Percentiles rank a stretch among this genome's conserved stretches.
Evolutionary conservation across 805 yeast species (phyloP).

Genomic region (Kregervanrija fluxuum): DNA sequence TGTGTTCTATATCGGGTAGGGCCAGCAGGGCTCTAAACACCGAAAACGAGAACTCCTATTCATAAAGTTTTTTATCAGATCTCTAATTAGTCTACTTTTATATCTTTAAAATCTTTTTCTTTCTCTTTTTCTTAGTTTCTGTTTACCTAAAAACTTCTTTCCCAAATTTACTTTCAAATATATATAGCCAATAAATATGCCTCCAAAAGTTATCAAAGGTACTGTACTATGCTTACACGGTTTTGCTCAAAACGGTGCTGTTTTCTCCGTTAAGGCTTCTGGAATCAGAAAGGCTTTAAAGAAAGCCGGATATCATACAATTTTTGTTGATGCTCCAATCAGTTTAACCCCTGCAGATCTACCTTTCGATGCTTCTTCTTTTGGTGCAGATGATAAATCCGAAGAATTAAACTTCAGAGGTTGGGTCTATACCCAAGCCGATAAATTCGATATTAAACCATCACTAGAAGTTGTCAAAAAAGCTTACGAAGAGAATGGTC

Average conservation of each 20-base stretch:
- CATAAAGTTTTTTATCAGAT: too few species aligned
- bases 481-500: conserved; percentile 55
- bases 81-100: too few species aligned
- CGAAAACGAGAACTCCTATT: too few species aligned
- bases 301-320: conserved; percentile 56
- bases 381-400: conserved; percentile 38
- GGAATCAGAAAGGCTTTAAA: conserved; percentile 76
- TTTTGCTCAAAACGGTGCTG: conserved; percentile 74
- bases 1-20: too few species aligned
- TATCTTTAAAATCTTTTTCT: background rate
- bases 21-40: too few species aligned
- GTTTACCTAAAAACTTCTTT: conserved; percentile 1
- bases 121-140: background rate
- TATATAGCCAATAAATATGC: conserved; percentile 8
- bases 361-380: conserved; percentile 51
- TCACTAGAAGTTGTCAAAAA: conserved; percentile 44
- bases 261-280: conserved; percentile 82
- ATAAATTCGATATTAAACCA: conserved; percentile 27
- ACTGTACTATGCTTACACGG: conserved; percentile 88
- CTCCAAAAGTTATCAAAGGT: conserved; percentile 23
- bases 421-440: conserved; percentile 62
- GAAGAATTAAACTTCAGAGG: conserved; percentile 35
- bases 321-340: conserved; percentile 76
- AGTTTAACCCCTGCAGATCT: conserved; percentile 59
- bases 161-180: background rate